phyloP scores from a whole-genome alignment of 139 green algal species.

The Closterium sp. region DNA sequence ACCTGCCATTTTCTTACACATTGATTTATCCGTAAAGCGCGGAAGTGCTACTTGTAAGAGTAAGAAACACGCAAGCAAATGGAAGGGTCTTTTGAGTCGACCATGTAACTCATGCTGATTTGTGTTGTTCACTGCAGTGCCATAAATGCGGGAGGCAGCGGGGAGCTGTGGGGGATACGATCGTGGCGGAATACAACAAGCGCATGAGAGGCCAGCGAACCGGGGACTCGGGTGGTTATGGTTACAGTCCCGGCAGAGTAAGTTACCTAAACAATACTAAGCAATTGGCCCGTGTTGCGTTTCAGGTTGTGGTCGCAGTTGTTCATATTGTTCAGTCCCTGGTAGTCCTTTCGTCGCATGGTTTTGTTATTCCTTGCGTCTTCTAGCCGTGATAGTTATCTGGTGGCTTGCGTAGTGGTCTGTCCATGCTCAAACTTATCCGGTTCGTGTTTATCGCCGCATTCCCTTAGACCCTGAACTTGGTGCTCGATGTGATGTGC shows the following conservation, averaged over 20 bases:
- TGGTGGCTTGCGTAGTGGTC: not conserved
- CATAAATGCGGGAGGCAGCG: constrained; percentile 33
- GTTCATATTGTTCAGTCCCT: no score
- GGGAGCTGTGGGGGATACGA: constrained; percentile 8
- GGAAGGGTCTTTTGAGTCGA: no score
- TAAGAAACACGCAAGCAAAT: no score
- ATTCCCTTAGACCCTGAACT: not conserved
- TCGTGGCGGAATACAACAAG: not conserved
- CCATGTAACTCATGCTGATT: no score
- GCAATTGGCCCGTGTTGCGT: not conserved
- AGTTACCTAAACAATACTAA: not conserved
- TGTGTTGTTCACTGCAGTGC: no score
- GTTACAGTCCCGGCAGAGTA: not conserved
- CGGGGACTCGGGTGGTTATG: not conserved
- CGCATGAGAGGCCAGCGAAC: not conserved
- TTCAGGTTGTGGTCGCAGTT: not conserved
- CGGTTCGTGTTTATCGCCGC: not conserved
- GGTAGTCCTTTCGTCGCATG: no score
- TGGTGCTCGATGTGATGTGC: not conserved
- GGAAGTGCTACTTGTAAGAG: no score
- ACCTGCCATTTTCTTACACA: not conserved
- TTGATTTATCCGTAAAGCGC: no score
- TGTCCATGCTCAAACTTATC: not conserved
- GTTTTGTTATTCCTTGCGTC: no score
- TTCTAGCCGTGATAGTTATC: not conserved